Evolutionary conservation across 2,329 filamentous ascomycete genomes (phyloP), one percentile per base, ranked within the genome.

Genomic region (Dothistroma septosporum): DNA sequence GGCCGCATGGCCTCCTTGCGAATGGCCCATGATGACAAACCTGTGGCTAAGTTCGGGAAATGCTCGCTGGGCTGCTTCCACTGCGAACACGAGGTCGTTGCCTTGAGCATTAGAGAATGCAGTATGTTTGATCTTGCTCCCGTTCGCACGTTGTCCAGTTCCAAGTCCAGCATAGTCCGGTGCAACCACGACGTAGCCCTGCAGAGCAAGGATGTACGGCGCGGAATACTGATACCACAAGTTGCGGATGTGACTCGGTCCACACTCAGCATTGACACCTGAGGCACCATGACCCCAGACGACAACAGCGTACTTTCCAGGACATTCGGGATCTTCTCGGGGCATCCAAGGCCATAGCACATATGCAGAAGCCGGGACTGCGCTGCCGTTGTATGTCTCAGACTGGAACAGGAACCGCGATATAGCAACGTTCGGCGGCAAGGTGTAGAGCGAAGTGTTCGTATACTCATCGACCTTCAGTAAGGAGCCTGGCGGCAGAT

Each of bases 321-420:
- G 53, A n/a, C 50, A 28, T 32, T 33, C 31, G 5, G 53, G 58
- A 58, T 58, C 55, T 24, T 50, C 28, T n/a, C 66, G 61, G 6
- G 76, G 69, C 2, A 68, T 59, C 55, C 72, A 83, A 0, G 81
- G 81, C 79, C 79, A 83, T 1, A 83, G 75, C 12, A 83, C 70
- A 66, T 76, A 82, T 1, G 76, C 81, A 1, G 80, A 82, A 9
- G 79, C 76, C 0, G 81, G 81, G 1, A 83, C 68, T 0, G 74
- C 60, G 0, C 76, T 77, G 2, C 78, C 78, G 59, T 82, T 80
- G 22, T 77, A 62, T n/a, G 74, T 76, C 21, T 72, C 74, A 0
- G 79, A 79, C 21, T 77, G 77, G 70, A 80, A 84, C 2, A 82
- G 63, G 62, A 84, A 76, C 14, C 81, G 77, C 1, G 80, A 83